phyloP scores from a whole-genome alignment of 2,329 filamentous ascomycete species.

The Trichoderma asperellum region DNA sequence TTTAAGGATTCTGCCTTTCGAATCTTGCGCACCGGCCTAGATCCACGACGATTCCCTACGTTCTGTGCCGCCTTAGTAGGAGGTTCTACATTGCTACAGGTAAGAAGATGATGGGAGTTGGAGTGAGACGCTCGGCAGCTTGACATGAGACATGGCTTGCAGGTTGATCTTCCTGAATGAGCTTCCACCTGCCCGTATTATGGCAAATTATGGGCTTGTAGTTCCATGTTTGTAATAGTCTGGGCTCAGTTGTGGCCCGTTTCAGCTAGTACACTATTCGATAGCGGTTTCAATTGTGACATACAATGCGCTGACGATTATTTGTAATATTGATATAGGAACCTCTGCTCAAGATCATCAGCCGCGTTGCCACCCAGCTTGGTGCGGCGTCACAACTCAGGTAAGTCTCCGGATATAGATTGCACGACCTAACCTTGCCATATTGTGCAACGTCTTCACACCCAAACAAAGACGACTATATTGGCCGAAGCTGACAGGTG shows the following conservation, averaged over 20 bases:
- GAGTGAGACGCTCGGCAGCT: not conserved
- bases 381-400: conserved; percentile 36
- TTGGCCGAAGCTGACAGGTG: conserved; percentile 19
- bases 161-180: not conserved
- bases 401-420: conserved; percentile 32
- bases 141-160: not conserved
- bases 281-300: not conserved
- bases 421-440: not conserved
- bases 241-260: not conserved
- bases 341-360: conserved; percentile 39
- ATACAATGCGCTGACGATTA: conserved; percentile 13
- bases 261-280: not conserved
- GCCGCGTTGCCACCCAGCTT: conserved; percentile 35
- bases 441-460: conserved; percentile 13
- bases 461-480: not conserved
- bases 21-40: conserved; percentile 57
- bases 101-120: conserved; percentile 38
- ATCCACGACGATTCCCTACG: conserved; percentile 61
- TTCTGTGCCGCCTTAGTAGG: conserved; percentile 66
- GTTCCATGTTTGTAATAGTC: conserved; percentile 1
- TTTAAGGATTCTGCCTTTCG: conserved; percentile 42
- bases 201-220: not conserved
- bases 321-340: conserved; percentile 33
- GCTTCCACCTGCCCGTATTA: not conserved
- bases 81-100: conserved; percentile 64